A percentile compares a stretch with the other conserved stretches of the same genome.
These are phyloP conservation scores for Phytophthora litchii DNA, from an alignment of 352 stramenopile species.

Conservation along the genomic window DNA sequence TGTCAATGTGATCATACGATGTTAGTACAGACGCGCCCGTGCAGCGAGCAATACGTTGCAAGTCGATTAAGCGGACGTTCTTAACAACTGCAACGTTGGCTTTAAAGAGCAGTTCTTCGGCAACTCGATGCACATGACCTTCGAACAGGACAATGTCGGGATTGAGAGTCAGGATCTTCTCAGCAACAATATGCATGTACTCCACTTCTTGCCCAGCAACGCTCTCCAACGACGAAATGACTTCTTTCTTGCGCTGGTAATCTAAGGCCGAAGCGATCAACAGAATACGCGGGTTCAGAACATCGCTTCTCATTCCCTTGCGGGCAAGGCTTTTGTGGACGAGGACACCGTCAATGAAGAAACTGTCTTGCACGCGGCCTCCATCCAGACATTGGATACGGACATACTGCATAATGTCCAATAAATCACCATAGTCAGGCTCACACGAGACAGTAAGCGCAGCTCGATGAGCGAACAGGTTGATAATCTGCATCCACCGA, in stretches of 20 bases:
- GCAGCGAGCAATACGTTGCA: constrained; percentile 79
- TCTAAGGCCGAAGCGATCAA: constrained; percentile 83
- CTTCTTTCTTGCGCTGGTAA: constrained; percentile 86
- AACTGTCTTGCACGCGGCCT: constrained; percentile 77
- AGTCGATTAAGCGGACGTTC: constrained; percentile 79
- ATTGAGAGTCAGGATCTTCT: constrained; percentile 87
- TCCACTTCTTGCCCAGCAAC: constrained; percentile 86
- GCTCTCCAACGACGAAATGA: constrained; percentile 81
- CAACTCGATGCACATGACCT: constrained; percentile 84
- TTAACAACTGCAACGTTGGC: constrained; percentile 84
- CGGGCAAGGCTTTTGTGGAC: constrained; percentile 84
- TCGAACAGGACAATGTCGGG: constrained; percentile 89
- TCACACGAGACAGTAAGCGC: constrained; percentile 70
- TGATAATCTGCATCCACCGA: constrained; percentile 86
- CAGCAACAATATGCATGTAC: constrained; percentile 91
- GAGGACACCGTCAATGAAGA: constrained; percentile 91
- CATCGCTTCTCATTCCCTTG: constrained; percentile 85
- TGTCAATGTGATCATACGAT: constrained; percentile 89
- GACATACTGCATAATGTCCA: constrained; percentile 90
- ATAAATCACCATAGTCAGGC: constrained; percentile 69
- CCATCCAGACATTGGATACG: constrained; percentile 83
- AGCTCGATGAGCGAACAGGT: constrained; percentile 67
- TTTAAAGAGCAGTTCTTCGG: constrained; percentile 82
- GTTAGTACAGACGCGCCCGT: constrained; percentile 80
- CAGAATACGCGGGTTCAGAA: constrained; percentile 82